Evolutionary conservation across 371 early-diverging fungal genomes (phyloP), one percentile per base, ranked within the genome.

Genomic region (Nematocida sp.): DNA sequence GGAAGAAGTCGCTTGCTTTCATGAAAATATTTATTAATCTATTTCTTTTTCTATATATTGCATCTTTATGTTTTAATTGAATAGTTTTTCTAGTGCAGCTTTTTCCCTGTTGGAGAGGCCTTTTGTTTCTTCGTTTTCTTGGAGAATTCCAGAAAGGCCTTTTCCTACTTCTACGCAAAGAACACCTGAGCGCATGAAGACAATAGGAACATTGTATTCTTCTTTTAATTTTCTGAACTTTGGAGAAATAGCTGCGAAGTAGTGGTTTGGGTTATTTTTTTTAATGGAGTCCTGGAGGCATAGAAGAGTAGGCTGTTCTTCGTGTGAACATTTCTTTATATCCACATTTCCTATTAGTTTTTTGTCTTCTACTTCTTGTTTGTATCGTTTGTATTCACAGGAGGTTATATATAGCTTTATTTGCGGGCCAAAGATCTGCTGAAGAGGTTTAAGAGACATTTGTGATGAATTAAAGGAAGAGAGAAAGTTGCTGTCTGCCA

Each of bases 401-500:
- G 4, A 30, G 3, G 75, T 71, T 4, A 48, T 71, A 33, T 11
- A 71, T 16, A 71, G 30, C 11, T 47, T 9, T 23, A 71, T 71
- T 13, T 32, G 77, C 23, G 60, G 60, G 32, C 48, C 33, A 18
- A 71, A 49, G 3, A 71, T 18, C 18, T 71, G 77, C 45, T 71
- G 60, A 1, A 71, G n/a, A 13, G 28, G 5, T 11, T 18, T n/a
- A 9, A 45, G 9, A 28, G 32, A n/a, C 75, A 71, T 63, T 39
- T 61, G 59, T 13, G 75, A 50, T 11, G 35, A 47, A 33, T 71
- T 23, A 36, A 68, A 71, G 16, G 63, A 5, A 26, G 35, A 4
- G 3, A 71, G 63, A 42, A 71, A 71, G 7, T 48, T n/a, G 36
- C 60, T 59, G 64, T 71, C 75, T 25, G 75, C 75, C 2, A 71